Evolutionary conservation across 2,329 filamentous ascomycete species (phyloP).

Genomic region (Nigrospora sphaerica): DNA sequence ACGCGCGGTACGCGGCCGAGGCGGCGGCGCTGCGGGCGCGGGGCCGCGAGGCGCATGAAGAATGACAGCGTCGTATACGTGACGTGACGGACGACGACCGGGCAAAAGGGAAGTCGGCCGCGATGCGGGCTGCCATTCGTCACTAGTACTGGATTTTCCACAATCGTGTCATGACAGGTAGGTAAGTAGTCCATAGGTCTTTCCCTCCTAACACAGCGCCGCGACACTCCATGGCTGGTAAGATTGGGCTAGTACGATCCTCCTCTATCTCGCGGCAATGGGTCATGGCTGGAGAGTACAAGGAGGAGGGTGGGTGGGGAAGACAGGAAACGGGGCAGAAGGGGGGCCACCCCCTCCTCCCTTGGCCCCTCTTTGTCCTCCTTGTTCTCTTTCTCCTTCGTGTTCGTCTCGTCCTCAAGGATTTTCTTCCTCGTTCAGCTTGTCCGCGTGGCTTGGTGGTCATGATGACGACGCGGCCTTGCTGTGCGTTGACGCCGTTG

Average conservation of each 20-base stretch:
- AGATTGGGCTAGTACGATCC: neutral
- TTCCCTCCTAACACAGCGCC: neutral
- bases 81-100: neutral
- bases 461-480: slow-evolving; percentile 68
- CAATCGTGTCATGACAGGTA: neutral
- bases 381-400: neutral
- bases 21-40: neutral
- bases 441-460: too few relatives aligned
- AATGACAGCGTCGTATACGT: neutral
- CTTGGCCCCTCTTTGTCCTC: neutral
- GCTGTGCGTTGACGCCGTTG: slow-evolving; percentile 62
- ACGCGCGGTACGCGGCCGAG: neutral
- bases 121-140: neutral
- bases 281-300: too few relatives aligned
- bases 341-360: neutral
- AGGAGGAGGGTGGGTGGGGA: too few relatives aligned
- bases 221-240: neutral
- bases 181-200: neutral
- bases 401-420: neutral
- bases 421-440: neutral
- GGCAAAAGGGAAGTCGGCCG: neutral
- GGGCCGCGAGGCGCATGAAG: neutral
- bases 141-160: too few relatives aligned
- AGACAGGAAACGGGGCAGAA: too few relatives aligned
- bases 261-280: too few relatives aligned